Evolutionary conservation across 441 rosid species (phyloP).

Genomic region (Populus trichocarpa): DNA sequence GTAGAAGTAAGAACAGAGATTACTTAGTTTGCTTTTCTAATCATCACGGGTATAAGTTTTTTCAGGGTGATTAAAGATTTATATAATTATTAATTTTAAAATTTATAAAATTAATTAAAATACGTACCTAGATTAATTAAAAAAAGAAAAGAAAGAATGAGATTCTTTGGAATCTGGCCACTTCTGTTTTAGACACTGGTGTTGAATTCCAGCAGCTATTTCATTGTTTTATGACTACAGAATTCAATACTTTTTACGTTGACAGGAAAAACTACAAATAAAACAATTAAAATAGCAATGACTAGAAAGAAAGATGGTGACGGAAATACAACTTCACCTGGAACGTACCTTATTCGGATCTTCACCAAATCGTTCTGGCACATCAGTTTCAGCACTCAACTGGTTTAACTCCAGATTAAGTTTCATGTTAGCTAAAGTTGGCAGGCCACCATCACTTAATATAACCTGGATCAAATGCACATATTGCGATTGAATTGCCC

Average conservation of each 20-base stretch:
- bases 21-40: too few species aligned
- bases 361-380: conserved; percentile 24
- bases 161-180: too few species aligned
- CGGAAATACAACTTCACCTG: conserved; percentile 5
- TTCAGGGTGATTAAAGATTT: too few species aligned
- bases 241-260: not conserved
- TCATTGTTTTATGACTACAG: not conserved
- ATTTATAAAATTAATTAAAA: too few species aligned
- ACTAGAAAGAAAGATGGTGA: conserved; percentile 7
- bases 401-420: conserved; percentile 50
- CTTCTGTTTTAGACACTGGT: too few species aligned
- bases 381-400: conserved; percentile 26
- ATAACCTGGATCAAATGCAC: conserved; percentile 47
- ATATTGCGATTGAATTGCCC: not conserved
- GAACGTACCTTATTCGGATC: conserved; percentile 42
- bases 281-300: not conserved
- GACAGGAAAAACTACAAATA: not conserved
- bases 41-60: too few species aligned
- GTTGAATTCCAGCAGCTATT: not conserved
- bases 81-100: too few species aligned
- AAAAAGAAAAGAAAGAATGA: too few species aligned
- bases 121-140: too few species aligned
- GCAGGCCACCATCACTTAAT: conserved; percentile 69
- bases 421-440: conserved; percentile 75
- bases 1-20: too few species aligned